phyloP scores from a whole-genome alignment of 441 rosid species.

The Isatis lusitanica region DNA sequence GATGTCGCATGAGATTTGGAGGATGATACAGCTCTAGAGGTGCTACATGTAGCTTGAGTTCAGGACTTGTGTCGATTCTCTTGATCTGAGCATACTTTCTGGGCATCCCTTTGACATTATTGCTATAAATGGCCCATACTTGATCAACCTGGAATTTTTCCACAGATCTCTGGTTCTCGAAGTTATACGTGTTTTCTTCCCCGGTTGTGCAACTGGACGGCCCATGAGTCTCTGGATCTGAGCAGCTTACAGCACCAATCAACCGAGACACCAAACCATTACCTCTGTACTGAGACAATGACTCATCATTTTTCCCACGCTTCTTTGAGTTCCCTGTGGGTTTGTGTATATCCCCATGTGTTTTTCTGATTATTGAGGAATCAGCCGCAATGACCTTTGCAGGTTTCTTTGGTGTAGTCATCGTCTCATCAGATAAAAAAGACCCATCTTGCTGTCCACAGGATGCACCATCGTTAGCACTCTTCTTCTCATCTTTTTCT shows the following conservation, averaged over 20 bases:
- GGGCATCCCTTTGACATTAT: slow-evolving; percentile 34
- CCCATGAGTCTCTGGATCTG: slow-evolving; percentile 8
- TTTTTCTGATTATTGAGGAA: slow-evolving; percentile 41
- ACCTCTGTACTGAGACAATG: slow-evolving; percentile 25
- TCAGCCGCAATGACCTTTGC: slow-evolving; percentile 21
- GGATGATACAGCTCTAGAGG: slow-evolving; percentile 36
- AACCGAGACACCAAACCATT: slow-evolving; percentile 24
- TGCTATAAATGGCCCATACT: slow-evolving; percentile 44
- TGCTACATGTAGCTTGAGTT: slow-evolving; percentile 42
- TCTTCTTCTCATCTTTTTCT: slow-evolving; percentile 22
- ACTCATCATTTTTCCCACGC: slow-evolving; percentile 27
- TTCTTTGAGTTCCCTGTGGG: slow-evolving; percentile 22
- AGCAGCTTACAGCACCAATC: slow-evolving; percentile 1
- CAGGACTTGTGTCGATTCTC: slow-evolving; percentile 34
- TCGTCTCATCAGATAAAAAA: slow-evolving; percentile 19
- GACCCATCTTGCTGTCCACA: slow-evolving; percentile 20
- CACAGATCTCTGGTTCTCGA: slow-evolving; percentile 36
- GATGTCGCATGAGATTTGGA: slow-evolving; percentile 7
- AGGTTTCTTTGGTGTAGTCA: slow-evolving; percentile 26
- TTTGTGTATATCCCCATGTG: slow-evolving; percentile 47
- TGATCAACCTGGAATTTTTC: slow-evolving; percentile 42
- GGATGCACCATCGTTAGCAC: slow-evolving; percentile 12
- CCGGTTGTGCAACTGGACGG: slow-evolving; percentile 16
- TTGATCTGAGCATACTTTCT: slow-evolving; percentile 44
- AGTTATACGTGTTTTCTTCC: slow-evolving; percentile 21